Conservation (phyloP, 2,329 filamentous ascomycete genomes). For the Arthrinium phaeospermum region DNA sequence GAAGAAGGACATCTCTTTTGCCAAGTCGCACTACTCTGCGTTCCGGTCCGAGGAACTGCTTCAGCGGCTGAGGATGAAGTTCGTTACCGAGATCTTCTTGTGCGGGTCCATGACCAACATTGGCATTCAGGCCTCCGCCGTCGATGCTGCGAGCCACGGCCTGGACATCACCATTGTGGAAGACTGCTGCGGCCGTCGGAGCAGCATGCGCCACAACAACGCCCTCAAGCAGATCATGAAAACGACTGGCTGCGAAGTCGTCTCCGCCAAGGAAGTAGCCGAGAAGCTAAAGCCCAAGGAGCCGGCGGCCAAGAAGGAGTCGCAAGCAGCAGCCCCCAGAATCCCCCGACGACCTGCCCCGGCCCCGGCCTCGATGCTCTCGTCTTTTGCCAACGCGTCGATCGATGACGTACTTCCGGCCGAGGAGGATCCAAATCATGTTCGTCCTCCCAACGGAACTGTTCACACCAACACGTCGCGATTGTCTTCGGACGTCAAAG, state of each 20-base stretch:
- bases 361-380: constrained; percentile 35
- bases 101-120: constrained; percentile 87
- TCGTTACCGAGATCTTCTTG: constrained; percentile 88
- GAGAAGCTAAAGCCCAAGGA: constrained; percentile 26
- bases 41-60: constrained; percentile 78
- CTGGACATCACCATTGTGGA: constrained; percentile 86
- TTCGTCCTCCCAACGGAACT: background rate
- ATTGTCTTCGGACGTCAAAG: background rate
- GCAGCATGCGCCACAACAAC: constrained; percentile 69
- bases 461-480: background rate
- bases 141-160: constrained; percentile 88
- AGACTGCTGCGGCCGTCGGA: constrained; percentile 86
- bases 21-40: constrained; percentile 87
- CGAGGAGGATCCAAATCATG: background rate
- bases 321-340: background rate
- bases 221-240: constrained; percentile 75
- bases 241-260: constrained; percentile 74
- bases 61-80: constrained; percentile 77
- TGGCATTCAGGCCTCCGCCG: constrained; percentile 87
- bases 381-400: constrained; percentile 43
- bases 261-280: constrained; percentile 34
- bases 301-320: background rate
- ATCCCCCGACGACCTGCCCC: constrained; percentile 22
- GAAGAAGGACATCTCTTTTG: constrained; percentile 56
- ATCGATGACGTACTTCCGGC: constrained; percentile 36